Evolutionary conservation across 1,284 basidiomycete species (phyloP), one percentile per base, ranked within the genome.

Genomic region (Trichosporon faecale): DNA sequence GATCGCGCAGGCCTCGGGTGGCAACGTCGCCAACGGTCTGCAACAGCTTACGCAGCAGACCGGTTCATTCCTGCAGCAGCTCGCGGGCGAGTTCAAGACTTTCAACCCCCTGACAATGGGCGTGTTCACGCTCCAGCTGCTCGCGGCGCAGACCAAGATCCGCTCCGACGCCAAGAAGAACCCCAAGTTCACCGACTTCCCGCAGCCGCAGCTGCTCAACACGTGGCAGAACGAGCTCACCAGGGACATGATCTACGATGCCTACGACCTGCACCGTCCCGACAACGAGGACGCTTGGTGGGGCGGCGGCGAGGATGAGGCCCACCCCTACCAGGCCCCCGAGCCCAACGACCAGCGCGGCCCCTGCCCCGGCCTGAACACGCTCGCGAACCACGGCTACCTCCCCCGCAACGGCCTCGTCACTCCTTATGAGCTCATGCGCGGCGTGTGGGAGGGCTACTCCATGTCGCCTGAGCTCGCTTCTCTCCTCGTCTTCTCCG

Each of bases 331-430:
- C 66, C 40, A 66, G 21, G 70, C 73, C 8, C 72, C 40, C 11
- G 40, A 16, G 7, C 40, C 16, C 18, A 3, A 16, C 11, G 37
- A 40, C 74, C 52, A 70, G 60, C 75, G 76, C 2, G 79, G 80
- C 33, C 76, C 76, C 11, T 82, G 79, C 69, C 80, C 80, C 1
- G 80, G 80, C 27, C 72, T 82, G 52, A 82, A 81, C 75, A 77
- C 77, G 1, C 61, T 80, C 18, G 80, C 80, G 18, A 79, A 78
- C 64, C 75, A 80, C 70, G 76, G 76, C 66, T 75, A 75, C 69
- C 61, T 70, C 35, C 72, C 70, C 37, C 70, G 77, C 44, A 73
- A 69, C 64, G 81, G 81, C n/a, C 73, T 83, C 44, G 75, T 78
- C 37, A 76, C 76, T 21, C 57, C 66, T 7, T 46, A 68, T 55